Percentiles rank a stretch among this genome's conserved stretches.
Conservation (phyloP, 805 yeast genomes). For the Saccharomycopsis fodiens region DNA sequence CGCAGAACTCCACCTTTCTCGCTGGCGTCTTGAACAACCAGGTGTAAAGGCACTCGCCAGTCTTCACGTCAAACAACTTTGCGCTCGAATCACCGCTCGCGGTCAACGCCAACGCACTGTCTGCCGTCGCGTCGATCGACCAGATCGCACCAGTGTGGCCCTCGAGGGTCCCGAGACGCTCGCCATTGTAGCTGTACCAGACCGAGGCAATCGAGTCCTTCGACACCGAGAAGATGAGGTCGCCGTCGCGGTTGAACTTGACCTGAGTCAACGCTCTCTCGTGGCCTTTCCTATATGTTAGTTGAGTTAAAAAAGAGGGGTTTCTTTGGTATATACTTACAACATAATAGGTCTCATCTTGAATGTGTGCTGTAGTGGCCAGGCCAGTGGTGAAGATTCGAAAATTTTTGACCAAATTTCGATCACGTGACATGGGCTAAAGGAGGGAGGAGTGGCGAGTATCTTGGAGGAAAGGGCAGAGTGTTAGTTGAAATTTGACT, state of each 20-base stretch:
- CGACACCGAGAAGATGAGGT: slow-evolving; percentile 82
- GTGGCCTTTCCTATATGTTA: slow-evolving; percentile 54
- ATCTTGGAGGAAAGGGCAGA: neutral
- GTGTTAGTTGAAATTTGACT: too few species aligned
- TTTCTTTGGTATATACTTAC: too few species aligned
- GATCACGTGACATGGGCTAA: neutral
- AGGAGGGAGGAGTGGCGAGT: neutral
- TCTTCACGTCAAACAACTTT: slow-evolving; percentile 75
- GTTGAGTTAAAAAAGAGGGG: too few species aligned
- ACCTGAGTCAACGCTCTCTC: slow-evolving; percentile 97
- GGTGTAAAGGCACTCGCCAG: slow-evolving; percentile 67
- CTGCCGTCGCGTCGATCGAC: slow-evolving; percentile 80
- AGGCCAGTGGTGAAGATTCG: neutral
- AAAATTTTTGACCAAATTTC: neutral
- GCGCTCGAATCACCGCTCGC: slow-evolving; percentile 87
- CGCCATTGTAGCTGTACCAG: slow-evolving; percentile 95
- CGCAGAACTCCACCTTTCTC: slow-evolving; percentile 80
- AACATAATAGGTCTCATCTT: slow-evolving; percentile 16
- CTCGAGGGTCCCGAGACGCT: slow-evolving; percentile 84
- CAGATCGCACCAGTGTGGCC: slow-evolving; percentile 93
- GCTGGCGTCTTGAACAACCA: slow-evolving; percentile 82
- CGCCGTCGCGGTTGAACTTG: slow-evolving; percentile 93
- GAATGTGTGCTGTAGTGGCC: too few species aligned
- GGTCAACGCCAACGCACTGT: slow-evolving; percentile 65
- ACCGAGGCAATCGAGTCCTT: slow-evolving; percentile 85